Evolutionary conservation across 495 filamentous ascomycete genomes (phyloP), one percentile per base, ranked within the genome.

Genomic region (Xylaria castorea): DNA sequence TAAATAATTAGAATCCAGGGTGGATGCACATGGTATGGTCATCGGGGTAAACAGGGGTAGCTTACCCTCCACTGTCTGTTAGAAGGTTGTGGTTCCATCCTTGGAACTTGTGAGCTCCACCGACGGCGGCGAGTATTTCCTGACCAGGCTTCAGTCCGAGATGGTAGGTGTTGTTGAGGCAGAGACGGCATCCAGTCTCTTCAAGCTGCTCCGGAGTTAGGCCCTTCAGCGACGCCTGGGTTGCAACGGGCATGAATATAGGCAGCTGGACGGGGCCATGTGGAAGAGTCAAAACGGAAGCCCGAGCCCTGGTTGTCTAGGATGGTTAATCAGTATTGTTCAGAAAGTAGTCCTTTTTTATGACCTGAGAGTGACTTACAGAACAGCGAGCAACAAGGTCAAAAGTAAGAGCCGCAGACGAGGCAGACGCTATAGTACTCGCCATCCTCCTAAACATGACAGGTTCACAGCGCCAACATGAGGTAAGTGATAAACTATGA

Each of bases 201-300:
- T 95, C 93, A 27, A 99, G 84, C 76, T 99, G 96, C 73, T 95
- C 92, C 2, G 95, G 93, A 36, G 96, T 98, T 68, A 99, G 83
- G 36, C 96, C 96, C 80, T 99, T 99, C 40, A 99, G 84, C 0
- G 95, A 95, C 0, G 93, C 96, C 81, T 99, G 96, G n/a, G 96
- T 98, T 22, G 97, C 96, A 38, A 98, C 96, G 22, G 96, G 96
- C 94, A 98, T 98, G 81, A 98, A 99, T 30, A 98, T 90, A 2
- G 96, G 96, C 14, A 98, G 87, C 65, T 92, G 87, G 18, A 98
- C 94, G 0, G 91, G 86, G 75, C 96, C 96, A 89, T 98, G 97
- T 46, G 96, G 96, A 1, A 99, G 90, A 16, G 90, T 90, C 60
- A 99, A 88, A 68, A 91, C 90, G 68, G 95, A 93, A n/a, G 96